Evolutionary conservation across 345 rosid species (phyloP), one percentile per base, ranked within the genome.

Genomic region (Syzygium oleosum): DNA sequence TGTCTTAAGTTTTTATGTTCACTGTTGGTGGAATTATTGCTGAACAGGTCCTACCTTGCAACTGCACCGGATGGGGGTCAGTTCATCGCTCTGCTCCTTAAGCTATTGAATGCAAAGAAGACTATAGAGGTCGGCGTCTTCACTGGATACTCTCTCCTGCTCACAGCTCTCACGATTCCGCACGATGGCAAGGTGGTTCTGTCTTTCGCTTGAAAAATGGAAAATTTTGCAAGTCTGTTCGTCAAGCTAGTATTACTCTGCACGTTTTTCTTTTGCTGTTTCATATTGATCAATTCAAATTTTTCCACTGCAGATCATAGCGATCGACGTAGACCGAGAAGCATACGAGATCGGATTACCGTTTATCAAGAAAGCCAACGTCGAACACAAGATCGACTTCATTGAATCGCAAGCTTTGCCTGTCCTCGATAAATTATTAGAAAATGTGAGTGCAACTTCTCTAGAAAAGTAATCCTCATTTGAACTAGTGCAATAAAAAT

Each of bases 121-220:
- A 96, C 95, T 0, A 96, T 95, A 51, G 95, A 95, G 87, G 55
- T 96, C 25, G 96, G 97, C 41, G 96, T 94, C 86, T 95, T 89
- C 92, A 94, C 95, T 43, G 96, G 98, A n/a, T 94, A 96, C 89
- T 95, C 98, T 85, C 96, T 94, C 87, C 96, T 96, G 65, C 95
- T 93, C 79, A 94, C 97, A 58, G 97, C 95, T 79, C 96, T 95
- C 55, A 89, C 94, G 12, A 88, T 96, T 83, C 96, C 96, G 2
- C 90, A 95, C 3, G 95, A 95, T 87, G 97, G 95, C 85, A 90
- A 93, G 94, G 92, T 65, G 5, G 7, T 9, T 7, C 23, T 5
- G 5, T 31, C 78, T 65, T 4, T 65, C 43, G 22, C 78, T 65
- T 29, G 73, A 1, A 2, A 15, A 7, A 16, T 3, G 2, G 5